Conservation (phyloP, 2,329 filamentous ascomycete species). For the Passalora sequoiae region DNA sequence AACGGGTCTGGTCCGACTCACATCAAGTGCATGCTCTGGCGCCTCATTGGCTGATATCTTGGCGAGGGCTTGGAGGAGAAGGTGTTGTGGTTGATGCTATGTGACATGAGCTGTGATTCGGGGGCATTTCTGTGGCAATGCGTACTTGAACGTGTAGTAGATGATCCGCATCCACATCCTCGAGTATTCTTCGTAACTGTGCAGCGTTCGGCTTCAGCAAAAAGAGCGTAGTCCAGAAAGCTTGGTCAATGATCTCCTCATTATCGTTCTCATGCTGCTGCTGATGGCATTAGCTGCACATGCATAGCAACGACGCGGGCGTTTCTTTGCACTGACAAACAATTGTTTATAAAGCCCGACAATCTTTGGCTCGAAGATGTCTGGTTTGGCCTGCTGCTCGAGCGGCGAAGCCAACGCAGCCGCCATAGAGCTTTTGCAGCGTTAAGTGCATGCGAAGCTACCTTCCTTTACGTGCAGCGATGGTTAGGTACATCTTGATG, state of each 20-base stretch:
- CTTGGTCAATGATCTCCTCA: slow-evolving; percentile 74
- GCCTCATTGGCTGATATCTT: slow-evolving; percentile 58
- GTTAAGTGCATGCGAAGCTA: not conserved
- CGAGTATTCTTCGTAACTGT: slow-evolving; percentile 63
- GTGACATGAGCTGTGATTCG: slow-evolving; percentile 4
- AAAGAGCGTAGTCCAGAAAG: slow-evolving; percentile 96
- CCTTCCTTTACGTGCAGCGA: too few species aligned
- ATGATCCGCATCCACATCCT: slow-evolving; percentile 66
- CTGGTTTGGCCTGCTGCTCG: slow-evolving; percentile 83
- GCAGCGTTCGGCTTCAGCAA: slow-evolving; percentile 73
- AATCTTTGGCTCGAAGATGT: slow-evolving; percentile 91
- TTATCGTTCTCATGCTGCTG: slow-evolving; percentile 60
- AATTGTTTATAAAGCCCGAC: slow-evolving; percentile 81
- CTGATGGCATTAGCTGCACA: too few species aligned
- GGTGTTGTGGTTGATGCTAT: slow-evolving; percentile 63
- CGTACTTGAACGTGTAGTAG: slow-evolving; percentile 66
- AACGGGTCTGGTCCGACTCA: slow-evolving; percentile 43
- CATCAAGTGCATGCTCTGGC: slow-evolving; percentile 76
- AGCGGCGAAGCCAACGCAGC: slow-evolving; percentile 68
- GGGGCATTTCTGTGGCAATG: not conserved
- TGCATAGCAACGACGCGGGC: too few species aligned
- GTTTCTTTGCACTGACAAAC: too few species aligned
- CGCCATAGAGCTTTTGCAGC: slow-evolving; percentile 1
- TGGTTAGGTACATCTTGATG: too few species aligned
- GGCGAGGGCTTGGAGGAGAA: slow-evolving; percentile 69